Conservation (phyloP, 2,329 filamentous ascomycete species). For the Sclerotinia nivalis region DNA sequence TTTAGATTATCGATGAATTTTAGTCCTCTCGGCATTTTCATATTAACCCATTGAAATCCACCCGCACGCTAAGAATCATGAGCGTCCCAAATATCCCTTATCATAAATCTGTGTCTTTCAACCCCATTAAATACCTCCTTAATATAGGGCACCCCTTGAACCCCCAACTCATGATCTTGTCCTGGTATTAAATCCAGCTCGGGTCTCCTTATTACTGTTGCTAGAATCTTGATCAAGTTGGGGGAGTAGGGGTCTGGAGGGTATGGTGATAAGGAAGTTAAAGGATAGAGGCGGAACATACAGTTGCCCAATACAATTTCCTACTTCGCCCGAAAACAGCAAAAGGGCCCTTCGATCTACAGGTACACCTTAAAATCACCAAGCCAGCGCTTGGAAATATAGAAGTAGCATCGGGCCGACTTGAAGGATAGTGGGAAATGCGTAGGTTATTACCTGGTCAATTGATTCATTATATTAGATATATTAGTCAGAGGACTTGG, state of each 20-base stretch:
- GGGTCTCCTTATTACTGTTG: conserved; percentile 28
- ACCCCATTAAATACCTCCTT: conserved; percentile 31
- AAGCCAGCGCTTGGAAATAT: conserved; percentile 33
- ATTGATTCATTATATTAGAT: background rate
- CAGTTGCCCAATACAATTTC: conserved; percentile 19
- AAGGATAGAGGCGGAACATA: background rate
- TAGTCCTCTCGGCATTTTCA: no score
- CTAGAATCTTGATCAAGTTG: no score
- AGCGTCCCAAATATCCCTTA: no score
- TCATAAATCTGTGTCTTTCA: no score
- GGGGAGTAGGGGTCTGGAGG: no score
- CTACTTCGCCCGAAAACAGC: conserved; percentile 1
- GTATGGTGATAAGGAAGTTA: no score
- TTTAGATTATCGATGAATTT: conserved; percentile 45
- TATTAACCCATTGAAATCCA: conserved; percentile 38
- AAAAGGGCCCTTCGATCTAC: conserved; percentile 31
- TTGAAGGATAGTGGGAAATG: background rate
- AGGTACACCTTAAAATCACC: conserved; percentile 5
- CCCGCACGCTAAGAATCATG: no score
- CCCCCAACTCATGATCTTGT: conserved; percentile 30
- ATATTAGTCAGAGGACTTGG: no score
- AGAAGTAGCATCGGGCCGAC: conserved; percentile 29
- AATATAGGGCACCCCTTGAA: conserved; percentile 32
- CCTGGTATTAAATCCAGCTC: conserved; percentile 30
- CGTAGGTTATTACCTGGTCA: conserved; percentile 20